These are phyloP conservation scores for Sporisorium graminicola DNA, from an alignment of 1,284 basidiomycete species.

Conservation along the genomic window DNA sequence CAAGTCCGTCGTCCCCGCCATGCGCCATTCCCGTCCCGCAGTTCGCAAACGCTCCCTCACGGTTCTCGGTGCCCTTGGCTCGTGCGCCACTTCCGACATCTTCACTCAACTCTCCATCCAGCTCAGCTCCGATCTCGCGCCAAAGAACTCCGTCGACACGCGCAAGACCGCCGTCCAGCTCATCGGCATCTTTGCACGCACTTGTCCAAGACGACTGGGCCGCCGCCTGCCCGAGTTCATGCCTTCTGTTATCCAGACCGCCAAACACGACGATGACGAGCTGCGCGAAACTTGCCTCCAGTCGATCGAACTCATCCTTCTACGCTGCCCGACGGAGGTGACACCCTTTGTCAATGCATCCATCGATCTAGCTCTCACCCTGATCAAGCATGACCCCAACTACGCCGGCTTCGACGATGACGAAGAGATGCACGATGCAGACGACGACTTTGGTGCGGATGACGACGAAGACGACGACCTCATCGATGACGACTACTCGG, in stretches of 20 bases:
- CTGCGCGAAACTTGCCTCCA: constrained; percentile 73
- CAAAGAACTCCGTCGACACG: constrained; percentile 70
- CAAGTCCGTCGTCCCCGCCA: constrained; percentile 74
- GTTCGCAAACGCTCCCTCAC: constrained; percentile 60
- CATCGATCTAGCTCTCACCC: constrained; percentile 78
- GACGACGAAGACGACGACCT: constrained; percentile 77
- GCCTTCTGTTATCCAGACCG: constrained; percentile 77
- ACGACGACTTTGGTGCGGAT: constrained; percentile 40
- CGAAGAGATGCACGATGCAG: constrained; percentile 72
- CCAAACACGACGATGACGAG: constrained; percentile 83
- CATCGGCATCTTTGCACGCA: constrained; percentile 75
- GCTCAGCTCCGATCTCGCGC: constrained; percentile 44
- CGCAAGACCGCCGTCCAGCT: constrained; percentile 84
- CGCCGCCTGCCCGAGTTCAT: constrained; percentile 69
- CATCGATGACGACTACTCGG: constrained; percentile 77
- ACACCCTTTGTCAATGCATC: constrained; percentile 80
- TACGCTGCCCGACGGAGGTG: constrained; percentile 85
- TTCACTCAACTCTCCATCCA: constrained; percentile 58
- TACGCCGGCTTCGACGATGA: constrained; percentile 87
- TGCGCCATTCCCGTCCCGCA: constrained; percentile 52
- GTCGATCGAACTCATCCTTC: constrained; percentile 76
- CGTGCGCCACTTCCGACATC: constrained; percentile 55
- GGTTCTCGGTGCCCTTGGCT: constrained; percentile 78
- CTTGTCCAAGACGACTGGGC: constrained; percentile 58
- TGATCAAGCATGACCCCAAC: constrained; percentile 97